Evolutionary conservation across 148 eudicot genomes (phyloP), one percentile per base, ranked within the genome.

Genomic region (Spergularia marina): DNA sequence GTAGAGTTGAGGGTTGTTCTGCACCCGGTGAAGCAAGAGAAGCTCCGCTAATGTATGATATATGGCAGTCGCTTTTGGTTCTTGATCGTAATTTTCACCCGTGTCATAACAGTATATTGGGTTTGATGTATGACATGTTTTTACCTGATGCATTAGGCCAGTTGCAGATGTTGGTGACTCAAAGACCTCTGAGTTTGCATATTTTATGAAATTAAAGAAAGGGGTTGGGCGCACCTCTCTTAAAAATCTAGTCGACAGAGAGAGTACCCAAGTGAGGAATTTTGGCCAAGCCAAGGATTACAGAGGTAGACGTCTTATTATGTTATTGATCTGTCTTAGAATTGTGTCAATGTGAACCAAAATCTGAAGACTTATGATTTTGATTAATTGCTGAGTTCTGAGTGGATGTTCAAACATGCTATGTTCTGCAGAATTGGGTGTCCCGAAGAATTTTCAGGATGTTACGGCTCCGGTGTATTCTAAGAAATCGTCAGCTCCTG

Each of bases 131-230:
- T 75, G 18, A 64, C 60, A 44, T 57, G 59, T 12, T 67, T 59
- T 72, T 68, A 60, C 68, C 70, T 81, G 80, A 72, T 72, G 18
- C 49, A 72, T 53, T 40, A 73, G 63, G 72, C 73, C 56, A 14
- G 44, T 53, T 77, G 66, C 75, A 73, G 78, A 70, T 62, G 53
- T 77, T n/a, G 71, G 44, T 68, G 86, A 75, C 10, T 81, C 98
- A 2, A 92, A 90, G 79, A 92, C 98, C 47, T 89, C 98, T 16
- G 98, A 92, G 76, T 92, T 72, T 79, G 90, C 93, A 15, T 90
- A 84, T 76, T 92, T 92, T 76, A 90, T 84, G 84, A 92, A 78
- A 70, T 60, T 89, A 55, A 92, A 89, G 86, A 73, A 83, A 68
- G 73, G 80, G 73, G 77, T 82, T 40, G 80, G 84, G 18, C 39